These are phyloP conservation scores for Suillus clintonianus DNA, from an alignment of 768 basidiomycete genomes.

Conservation along the genomic window DNA sequence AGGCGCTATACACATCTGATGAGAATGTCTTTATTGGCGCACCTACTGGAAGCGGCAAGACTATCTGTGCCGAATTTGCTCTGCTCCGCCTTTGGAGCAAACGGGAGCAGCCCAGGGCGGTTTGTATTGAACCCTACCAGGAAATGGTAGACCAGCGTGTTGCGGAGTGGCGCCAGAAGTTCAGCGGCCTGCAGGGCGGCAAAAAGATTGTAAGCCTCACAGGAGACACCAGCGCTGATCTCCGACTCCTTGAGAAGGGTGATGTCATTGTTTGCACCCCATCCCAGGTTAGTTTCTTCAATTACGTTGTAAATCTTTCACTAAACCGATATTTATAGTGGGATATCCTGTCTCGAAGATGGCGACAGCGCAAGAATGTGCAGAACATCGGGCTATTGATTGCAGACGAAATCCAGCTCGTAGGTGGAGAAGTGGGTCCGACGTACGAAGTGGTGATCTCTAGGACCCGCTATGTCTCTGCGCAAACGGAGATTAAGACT, in stretches of 20 bases:
- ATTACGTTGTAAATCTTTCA: slow-evolving; percentile 1
- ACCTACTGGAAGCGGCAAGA: slow-evolving; percentile 96
- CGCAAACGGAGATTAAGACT: slow-evolving; percentile 90
- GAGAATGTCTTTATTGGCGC: slow-evolving; percentile 98
- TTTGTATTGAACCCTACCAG: slow-evolving; percentile 95
- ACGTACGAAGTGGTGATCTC: slow-evolving; percentile 97
- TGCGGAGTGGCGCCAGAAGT: slow-evolving; percentile 86
- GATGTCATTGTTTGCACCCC: slow-evolving; percentile 97
- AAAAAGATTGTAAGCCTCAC: slow-evolving; percentile 94
- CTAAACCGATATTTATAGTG: slow-evolving; percentile 52
- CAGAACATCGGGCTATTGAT: slow-evolving; percentile 92
- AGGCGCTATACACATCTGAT: slow-evolving; percentile 93
- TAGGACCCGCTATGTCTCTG: slow-evolving; percentile 93
- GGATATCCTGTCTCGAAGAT: slow-evolving; percentile 92
- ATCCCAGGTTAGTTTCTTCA: slow-evolving; percentile 58
- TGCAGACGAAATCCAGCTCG: slow-evolving; percentile 92
- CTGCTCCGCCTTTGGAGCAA: slow-evolving; percentile 94
- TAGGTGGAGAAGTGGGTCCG: slow-evolving; percentile 93
- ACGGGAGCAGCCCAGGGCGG: slow-evolving; percentile 75
- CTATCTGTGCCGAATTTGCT: slow-evolving; percentile 96
- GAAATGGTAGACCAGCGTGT: slow-evolving; percentile 96
- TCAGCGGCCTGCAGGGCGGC: slow-evolving; percentile 78
- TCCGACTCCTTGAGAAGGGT: slow-evolving; percentile 85
- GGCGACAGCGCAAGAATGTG: slow-evolving; percentile 97
- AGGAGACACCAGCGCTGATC: slow-evolving; percentile 90